phyloP scores from a whole-genome alignment of 2,329 filamentous ascomycete species.

The Thielaviopsis ethacetica region DNA sequence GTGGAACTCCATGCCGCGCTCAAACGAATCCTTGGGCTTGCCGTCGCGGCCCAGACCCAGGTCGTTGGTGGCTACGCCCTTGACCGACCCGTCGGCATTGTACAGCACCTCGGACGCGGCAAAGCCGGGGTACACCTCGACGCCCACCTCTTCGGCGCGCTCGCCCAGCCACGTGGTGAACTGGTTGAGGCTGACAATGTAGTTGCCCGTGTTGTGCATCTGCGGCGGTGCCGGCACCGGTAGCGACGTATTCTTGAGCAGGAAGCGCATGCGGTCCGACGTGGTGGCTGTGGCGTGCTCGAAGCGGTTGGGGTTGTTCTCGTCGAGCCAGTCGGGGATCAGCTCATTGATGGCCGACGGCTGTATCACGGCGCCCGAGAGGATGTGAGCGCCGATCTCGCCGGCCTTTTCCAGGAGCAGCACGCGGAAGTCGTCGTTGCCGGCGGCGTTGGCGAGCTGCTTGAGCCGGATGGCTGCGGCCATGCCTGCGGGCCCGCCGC shows the following conservation, averaged over 20 bases:
- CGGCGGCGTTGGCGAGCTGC: slow-evolving; percentile 84
- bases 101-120: slow-evolving; percentile 89
- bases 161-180: slow-evolving; percentile 93
- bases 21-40: slow-evolving; percentile 75
- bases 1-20: slow-evolving; percentile 97
- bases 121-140: slow-evolving; percentile 93
- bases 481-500: slow-evolving; percentile 86
- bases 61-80: slow-evolving; percentile 92
- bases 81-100: slow-evolving; percentile 68
- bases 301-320: slow-evolving; percentile 78
- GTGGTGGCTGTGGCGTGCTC: slow-evolving; percentile 72
- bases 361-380: slow-evolving; percentile 91
- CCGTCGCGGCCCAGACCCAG: slow-evolving; percentile 69
- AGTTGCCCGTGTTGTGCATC: slow-evolving; percentile 98
- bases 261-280: slow-evolving; percentile 78
- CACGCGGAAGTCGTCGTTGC: slow-evolving; percentile 91
- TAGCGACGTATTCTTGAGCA: slow-evolving; percentile 65
- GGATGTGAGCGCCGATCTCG: slow-evolving; percentile 84
- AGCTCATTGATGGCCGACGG: slow-evolving; percentile 78
- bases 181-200: slow-evolving; percentile 90
- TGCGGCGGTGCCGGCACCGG: slow-evolving; percentile 81
- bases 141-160: slow-evolving; percentile 86
- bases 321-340: slow-evolving; percentile 81
- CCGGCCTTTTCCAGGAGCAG: slow-evolving; percentile 88
- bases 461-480: slow-evolving; percentile 88